Evolutionary conservation across 495 filamentous ascomycete genomes (phyloP), one percentile per base, ranked within the genome.

Genomic region (Penicillium chermesinum): DNA sequence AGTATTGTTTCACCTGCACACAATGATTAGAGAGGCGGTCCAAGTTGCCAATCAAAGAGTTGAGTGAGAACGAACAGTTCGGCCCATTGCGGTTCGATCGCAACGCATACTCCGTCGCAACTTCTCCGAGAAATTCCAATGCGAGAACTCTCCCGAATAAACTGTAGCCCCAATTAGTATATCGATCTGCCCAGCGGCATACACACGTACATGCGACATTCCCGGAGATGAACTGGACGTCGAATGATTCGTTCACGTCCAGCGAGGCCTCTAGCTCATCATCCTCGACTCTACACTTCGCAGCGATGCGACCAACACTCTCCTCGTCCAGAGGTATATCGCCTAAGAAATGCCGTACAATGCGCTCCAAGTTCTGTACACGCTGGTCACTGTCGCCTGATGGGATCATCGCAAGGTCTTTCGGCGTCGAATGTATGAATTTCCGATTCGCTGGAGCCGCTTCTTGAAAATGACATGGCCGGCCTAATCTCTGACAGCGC

Each of bases 81-180:
- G 57, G 3, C 56, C 57, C 7, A 57, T 49, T 5, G 49, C 54
- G 19, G 63, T 54, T 48, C 64, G 66, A 50, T 58, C 64, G 44
- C 64, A 64, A 19, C 63, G 61, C 27, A 69, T 74, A 34, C 63
- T 71, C 35, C 63, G 63, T 41, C 69, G 54, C 15, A 72, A 66
- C 44, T 70, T 71, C 61, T 70, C 66, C 6, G 70, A 70, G 30
- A 75, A 74, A 33, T 73, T 74, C 50, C 71, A 62, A 42, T 74
- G 70, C 0, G 72, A 75, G 46, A 73, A 75, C 42, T 75, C 72
- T 7, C 72, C 72, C 1, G 72, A 74, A 30, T 75, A 75, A 33
- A 73, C 71, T 74, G 33, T 12, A 1, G n/a, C 15, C 53, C 8
- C 38, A 13, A 22, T 9, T 27, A 30, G 2, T 14, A 5, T 17